Percentiles rank a stretch among this genome's conserved stretches.
Evolutionary conservation across 805 yeast species (phyloP).

Genomic region (Lipomyces lipofer): DNA sequence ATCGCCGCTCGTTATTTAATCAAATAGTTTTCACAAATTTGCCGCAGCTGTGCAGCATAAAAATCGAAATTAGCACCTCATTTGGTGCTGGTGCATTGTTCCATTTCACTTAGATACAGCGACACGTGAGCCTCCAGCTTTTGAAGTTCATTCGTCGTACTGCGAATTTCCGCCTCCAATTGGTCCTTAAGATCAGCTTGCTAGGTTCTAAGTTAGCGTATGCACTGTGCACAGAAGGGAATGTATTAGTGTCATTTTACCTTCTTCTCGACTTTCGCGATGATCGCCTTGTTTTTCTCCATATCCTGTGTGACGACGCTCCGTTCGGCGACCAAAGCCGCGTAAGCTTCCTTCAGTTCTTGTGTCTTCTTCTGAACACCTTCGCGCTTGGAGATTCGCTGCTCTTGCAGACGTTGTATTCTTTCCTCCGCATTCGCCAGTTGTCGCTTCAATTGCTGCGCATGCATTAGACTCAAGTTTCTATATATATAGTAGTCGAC

Average conservation of each 20-base stretch:
- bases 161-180: conserved; percentile 55
- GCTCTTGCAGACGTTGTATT: conserved; percentile 46
- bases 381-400: conserved; percentile 49
- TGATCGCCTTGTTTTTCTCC: conserved; percentile 50
- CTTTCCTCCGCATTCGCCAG: conserved; percentile 52
- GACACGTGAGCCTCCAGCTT: conserved; percentile 57
- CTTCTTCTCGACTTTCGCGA: conserved; percentile 47
- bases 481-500: background rate
- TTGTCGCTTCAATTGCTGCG: conserved; percentile 53
- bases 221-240: too few relatives aligned
- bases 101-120: conserved; percentile 55
- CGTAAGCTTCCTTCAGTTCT: conserved; percentile 49
- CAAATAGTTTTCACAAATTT: background rate
- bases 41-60: background rate
- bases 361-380: conserved; percentile 47
- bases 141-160: conserved; percentile 55
- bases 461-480: conserved; percentile 7
- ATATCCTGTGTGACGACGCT: conserved; percentile 52
- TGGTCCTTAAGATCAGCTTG: conserved; percentile 43
- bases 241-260: too few relatives aligned
- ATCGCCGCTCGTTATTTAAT: background rate
- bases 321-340: conserved; percentile 51
- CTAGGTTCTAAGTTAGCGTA: too few relatives aligned
- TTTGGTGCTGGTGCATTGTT: conserved; percentile 35
- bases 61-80: background rate